A percentile compares a stretch with the other conserved stretches of the same genome.
phyloP scores from a whole-genome alignment of 306 rosid genomes.

The Quercus rubra region DNA sequence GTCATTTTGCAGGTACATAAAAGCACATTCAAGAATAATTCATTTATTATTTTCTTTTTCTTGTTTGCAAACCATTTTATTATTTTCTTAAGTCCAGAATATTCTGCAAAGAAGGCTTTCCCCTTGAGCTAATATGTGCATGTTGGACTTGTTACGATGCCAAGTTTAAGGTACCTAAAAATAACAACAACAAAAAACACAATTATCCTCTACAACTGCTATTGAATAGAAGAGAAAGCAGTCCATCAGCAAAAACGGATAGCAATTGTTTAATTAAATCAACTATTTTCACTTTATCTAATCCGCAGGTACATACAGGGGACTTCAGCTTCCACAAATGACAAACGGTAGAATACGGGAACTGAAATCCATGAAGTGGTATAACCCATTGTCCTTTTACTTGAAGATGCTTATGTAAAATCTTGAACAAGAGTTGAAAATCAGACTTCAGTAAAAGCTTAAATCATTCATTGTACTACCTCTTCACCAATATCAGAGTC shows the following conservation, averaged over 20 bases:
- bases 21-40: too few species aligned
- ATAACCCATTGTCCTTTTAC: neutral
- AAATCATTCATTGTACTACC: neutral
- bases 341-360: neutral
- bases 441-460: conserved; percentile 12
- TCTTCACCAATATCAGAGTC: neutral
- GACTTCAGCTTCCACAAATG: neutral
- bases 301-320: neutral
- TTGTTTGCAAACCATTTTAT: too few species aligned
- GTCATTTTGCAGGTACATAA: too few species aligned
- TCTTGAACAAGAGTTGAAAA: neutral
- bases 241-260: neutral
- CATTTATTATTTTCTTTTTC: too few species aligned
- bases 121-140: too few species aligned
- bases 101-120: too few species aligned
- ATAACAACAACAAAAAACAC: too few species aligned
- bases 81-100: too few species aligned
- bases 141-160: too few species aligned
- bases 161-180: too few species aligned
- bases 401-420: neutral
- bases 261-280: neutral
- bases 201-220: neutral
- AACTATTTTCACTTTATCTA: neutral
- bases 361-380: neutral
- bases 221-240: neutral